Evolutionary conservation across 2,329 filamentous ascomycete genomes (phyloP).

Genomic region (Trichophaea hybrida): DNA sequence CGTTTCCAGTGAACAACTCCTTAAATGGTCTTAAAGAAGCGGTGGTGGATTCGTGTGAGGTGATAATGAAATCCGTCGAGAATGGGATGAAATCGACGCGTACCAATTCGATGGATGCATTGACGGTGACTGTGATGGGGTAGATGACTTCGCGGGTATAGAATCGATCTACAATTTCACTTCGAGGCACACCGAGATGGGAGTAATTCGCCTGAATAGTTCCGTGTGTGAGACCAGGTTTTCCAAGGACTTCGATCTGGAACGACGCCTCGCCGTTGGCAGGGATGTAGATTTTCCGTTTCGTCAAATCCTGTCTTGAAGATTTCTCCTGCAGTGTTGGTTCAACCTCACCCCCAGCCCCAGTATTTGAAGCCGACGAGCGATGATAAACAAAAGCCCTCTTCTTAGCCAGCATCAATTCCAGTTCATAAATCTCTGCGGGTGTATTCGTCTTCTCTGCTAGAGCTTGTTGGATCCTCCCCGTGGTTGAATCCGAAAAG

Average conservation of each 20-base stretch:
- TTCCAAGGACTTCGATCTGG: slow-evolving; percentile 71
- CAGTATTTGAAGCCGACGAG: neutral
- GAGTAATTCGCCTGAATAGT: slow-evolving; percentile 58
- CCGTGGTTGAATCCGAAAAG: slow-evolving; percentile 77
- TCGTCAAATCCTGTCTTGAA: neutral
- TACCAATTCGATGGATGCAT: slow-evolving; percentile 71
- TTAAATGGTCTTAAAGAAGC: slow-evolving; percentile 31
- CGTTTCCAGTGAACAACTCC: slow-evolving; percentile 34
- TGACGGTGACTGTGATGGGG: slow-evolving; percentile 76
- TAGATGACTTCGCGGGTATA: slow-evolving; percentile 72
- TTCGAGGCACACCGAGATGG: slow-evolving; percentile 54
- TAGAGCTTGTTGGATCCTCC: slow-evolving; percentile 59
- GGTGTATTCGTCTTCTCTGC: slow-evolving; percentile 61
- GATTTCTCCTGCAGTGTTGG: neutral
- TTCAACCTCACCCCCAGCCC: neutral
- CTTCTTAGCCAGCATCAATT: slow-evolving; percentile 60
- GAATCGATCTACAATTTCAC: slow-evolving; percentile 56
- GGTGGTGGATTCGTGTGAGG: slow-evolving; percentile 8
- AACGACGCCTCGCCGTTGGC: slow-evolving; percentile 57
- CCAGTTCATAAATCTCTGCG: slow-evolving; percentile 72
- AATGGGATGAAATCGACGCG: slow-evolving; percentile 68
- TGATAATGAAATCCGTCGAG: slow-evolving; percentile 35
- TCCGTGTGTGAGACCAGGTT: slow-evolving; percentile 66
- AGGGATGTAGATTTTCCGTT: slow-evolving; percentile 41
- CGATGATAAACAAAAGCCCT: slow-evolving; percentile 48